These are phyloP conservation scores for Arthrobotrys conoides DNA, from an alignment of 2,329 filamentous ascomycete species.

Conservation along the genomic window DNA sequence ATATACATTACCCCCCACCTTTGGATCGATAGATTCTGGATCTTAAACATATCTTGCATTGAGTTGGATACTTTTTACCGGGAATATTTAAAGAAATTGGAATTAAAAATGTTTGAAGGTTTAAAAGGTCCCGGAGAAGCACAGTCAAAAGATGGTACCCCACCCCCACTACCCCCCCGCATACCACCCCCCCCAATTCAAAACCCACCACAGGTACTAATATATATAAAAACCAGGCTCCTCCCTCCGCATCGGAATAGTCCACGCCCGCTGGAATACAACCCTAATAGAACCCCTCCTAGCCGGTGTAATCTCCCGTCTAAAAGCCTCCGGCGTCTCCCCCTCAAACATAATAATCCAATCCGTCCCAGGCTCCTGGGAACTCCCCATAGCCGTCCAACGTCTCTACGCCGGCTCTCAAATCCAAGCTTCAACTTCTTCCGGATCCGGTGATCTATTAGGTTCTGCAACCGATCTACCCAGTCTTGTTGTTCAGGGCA, in stretches of 20 bases:
- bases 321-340: conserved; percentile 83
- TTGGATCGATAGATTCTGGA: too few relatives aligned
- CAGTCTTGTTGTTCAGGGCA: conserved; percentile 30
- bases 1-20: conserved; percentile 4
- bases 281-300: conserved; percentile 89
- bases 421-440: conserved; percentile 77
- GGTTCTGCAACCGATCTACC: conserved; percentile 69
- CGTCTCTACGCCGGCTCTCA: conserved; percentile 89
- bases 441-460: conserved; percentile 79
- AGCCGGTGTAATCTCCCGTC: conserved; percentile 81
- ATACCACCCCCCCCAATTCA: not conserved
- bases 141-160: conserved; percentile 63
- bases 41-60: too few relatives aligned
- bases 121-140: conserved; percentile 64
- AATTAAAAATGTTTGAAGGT: conserved; percentile 62
- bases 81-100: too few relatives aligned
- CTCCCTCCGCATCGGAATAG: conserved; percentile 88
- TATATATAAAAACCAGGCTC: conserved; percentile 70
- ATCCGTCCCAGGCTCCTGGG: conserved; percentile 93
- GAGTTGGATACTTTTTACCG: too few relatives aligned
- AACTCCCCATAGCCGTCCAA: conserved; percentile 91
- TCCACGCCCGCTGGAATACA: conserved; percentile 96
- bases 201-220: not conserved
- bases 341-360: conserved; percentile 90
- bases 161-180: not conserved